phyloP scores from a whole-genome alignment of 78 protist species.

The Kipferlia bialata region DNA sequence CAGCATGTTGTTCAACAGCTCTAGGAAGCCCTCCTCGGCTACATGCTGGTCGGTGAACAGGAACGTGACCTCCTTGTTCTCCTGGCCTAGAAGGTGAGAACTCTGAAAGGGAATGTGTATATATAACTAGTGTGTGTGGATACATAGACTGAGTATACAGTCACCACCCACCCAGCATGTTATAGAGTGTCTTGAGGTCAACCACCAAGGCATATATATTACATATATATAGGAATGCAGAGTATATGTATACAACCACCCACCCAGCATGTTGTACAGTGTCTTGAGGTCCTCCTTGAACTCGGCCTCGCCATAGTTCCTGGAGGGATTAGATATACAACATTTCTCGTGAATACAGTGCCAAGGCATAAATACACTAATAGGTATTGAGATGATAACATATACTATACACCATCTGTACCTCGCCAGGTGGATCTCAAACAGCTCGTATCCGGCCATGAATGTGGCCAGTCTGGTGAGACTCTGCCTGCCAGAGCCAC shows the following conservation, averaged over 20 bases:
- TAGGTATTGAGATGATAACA: too few species aligned
- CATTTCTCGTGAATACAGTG: too few species aligned
- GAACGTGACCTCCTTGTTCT: constrained; percentile 35
- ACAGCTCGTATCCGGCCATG: constrained; percentile 45
- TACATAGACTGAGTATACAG: too few species aligned
- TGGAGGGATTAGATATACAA: too few species aligned
- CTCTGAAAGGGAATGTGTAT: too few species aligned
- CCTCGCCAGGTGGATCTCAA: constrained; percentile 57
- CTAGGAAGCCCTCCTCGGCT: constrained; percentile 56
- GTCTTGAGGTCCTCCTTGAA: constrained; percentile 60
- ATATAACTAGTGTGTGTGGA: too few species aligned
- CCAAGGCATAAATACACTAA: too few species aligned
- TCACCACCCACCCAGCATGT: constrained; percentile 38
- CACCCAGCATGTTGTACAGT: constrained; percentile 45
- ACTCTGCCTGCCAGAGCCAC: constrained; percentile 66
- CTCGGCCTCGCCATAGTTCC: constrained; percentile 43
- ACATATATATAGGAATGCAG: too few species aligned
- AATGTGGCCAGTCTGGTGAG: constrained; percentile 57
- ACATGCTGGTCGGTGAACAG: constrained; percentile 70
- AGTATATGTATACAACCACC: too few species aligned
- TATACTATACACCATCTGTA: too few species aligned
- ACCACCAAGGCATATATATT: too few species aligned
- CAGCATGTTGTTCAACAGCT: constrained; percentile 64
- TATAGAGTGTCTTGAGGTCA: constrained; percentile 51
- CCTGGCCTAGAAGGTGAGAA: too few species aligned